These are phyloP conservation scores for Paramecium pentaurelia DNA, from an alignment of 73 alveolate species.

Conservation along the genomic window DNA sequence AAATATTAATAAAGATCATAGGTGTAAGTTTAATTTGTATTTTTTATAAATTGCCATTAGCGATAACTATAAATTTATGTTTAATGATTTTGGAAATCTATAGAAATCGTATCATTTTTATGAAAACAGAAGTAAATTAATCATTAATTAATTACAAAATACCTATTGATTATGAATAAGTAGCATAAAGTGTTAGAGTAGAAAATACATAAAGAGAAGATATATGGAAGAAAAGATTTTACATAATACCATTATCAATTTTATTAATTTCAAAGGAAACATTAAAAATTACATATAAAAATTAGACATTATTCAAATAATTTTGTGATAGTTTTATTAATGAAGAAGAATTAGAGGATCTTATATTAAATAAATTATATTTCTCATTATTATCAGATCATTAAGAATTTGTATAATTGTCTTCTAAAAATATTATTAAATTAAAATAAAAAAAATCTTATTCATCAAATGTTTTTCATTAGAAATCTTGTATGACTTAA, in stretches of 20 bases:
- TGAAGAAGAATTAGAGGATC: slow-evolving; percentile 5
- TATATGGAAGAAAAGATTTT: slow-evolving; percentile 29
- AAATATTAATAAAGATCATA: not conserved
- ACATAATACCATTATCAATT: not conserved
- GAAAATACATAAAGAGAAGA: not conserved
- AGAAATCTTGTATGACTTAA: not conserved
- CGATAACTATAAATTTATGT: not conserved
- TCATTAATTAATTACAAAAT: not conserved
- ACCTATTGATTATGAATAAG: not conserved
- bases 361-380: not conserved
- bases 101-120: not conserved
- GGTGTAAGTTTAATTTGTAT: not conserved
- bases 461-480: not conserved
- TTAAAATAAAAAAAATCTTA: not conserved
- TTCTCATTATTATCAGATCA: not conserved
- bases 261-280: not conserved
- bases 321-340: not conserved
- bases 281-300: not conserved
- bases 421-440: not conserved
- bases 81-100: not conserved
- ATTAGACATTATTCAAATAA: not conserved
- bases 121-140: not conserved
- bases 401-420: not conserved
- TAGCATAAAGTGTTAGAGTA: not conserved
- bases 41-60: not conserved